Percentiles rank a stretch among this genome's conserved stretches.
Conservation (phyloP, 306 rosid species). For the Glycine latifolia region DNA sequence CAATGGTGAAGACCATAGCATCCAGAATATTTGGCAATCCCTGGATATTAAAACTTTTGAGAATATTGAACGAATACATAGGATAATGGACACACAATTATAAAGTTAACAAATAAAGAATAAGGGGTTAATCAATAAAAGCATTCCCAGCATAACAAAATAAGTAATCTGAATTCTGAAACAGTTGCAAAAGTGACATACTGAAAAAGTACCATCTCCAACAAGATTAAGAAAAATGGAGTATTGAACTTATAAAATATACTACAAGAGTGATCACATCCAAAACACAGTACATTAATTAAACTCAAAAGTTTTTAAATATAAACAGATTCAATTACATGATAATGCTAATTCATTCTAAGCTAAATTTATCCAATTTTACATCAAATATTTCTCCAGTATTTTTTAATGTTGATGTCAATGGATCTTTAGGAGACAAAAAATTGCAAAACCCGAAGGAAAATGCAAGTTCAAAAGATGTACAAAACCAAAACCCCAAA, state of each 20-base stretch:
- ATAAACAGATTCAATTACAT: too few relatives aligned
- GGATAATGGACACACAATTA: constrained; percentile 8
- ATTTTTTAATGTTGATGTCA: too few relatives aligned
- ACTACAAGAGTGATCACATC: not conserved
- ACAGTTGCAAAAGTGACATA: constrained; percentile 1
- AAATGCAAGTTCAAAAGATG: too few relatives aligned
- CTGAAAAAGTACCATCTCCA: not conserved
- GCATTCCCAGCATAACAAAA: not conserved
- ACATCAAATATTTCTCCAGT: too few relatives aligned
- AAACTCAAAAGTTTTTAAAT: too few relatives aligned
- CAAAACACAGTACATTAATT: too few relatives aligned
- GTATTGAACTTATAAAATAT: not conserved
- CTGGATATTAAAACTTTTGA: constrained; percentile 54
- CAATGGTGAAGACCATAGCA: constrained; percentile 40
- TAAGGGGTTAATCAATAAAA: not conserved
- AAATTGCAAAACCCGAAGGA: too few relatives aligned
- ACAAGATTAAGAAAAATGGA: constrained; percentile 5
- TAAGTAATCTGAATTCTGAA: not conserved
- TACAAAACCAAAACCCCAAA: too few relatives aligned
- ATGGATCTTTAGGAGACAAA: too few relatives aligned
- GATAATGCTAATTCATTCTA: too few relatives aligned
- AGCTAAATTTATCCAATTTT: too few relatives aligned
- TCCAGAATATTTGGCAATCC: constrained; percentile 50
- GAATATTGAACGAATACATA: constrained; percentile 11
- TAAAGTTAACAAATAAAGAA: not conserved